These are phyloP conservation scores for Pyrenochaeta sp. DNA, from an alignment of 2,329 filamentous ascomycete genomes.

Conservation along the genomic window DNA sequence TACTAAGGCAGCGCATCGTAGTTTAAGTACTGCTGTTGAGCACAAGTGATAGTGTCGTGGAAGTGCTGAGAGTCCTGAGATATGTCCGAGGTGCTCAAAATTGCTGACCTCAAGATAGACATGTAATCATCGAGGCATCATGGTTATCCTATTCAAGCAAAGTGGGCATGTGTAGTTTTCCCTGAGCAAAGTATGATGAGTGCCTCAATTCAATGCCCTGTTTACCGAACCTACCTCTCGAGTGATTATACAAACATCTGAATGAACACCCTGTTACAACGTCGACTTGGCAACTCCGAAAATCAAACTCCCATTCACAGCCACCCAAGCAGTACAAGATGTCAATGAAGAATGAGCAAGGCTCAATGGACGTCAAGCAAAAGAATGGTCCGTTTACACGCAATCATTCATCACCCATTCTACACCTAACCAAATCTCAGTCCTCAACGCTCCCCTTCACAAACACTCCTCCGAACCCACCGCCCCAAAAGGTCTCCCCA, in stretches of 20 bases:
- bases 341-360: conserved; percentile 31
- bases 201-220: too few relatives aligned
- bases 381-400: conserved; percentile 29
- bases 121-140: conserved; percentile 17
- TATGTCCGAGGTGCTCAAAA: background rate
- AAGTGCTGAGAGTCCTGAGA: background rate
- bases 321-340: too few relatives aligned
- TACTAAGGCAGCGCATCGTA: too few relatives aligned
- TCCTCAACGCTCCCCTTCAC: conserved; percentile 35
- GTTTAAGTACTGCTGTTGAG: background rate
- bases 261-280: too few relatives aligned
- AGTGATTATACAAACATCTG: background rate
- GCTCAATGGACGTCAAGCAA: conserved; percentile 35
- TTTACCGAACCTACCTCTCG: too few relatives aligned
- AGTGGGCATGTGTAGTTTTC: too few relatives aligned
- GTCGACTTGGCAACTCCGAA: too few relatives aligned
- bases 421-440: conserved; percentile 13
- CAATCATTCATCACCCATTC: background rate
- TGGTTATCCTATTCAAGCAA: conserved; percentile 5
- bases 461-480: conserved; percentile 23
- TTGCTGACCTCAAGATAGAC: conserved; percentile 18
- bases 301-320: too few relatives aligned
- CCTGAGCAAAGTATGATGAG: too few relatives aligned
- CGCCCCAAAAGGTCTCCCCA: conserved; percentile 3
- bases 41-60: background rate